A percentile compares a stretch with the other conserved stretches of the same genome.
Conservation (phyloP, 305 asterid species). For the Fraxinus floribunda region DNA sequence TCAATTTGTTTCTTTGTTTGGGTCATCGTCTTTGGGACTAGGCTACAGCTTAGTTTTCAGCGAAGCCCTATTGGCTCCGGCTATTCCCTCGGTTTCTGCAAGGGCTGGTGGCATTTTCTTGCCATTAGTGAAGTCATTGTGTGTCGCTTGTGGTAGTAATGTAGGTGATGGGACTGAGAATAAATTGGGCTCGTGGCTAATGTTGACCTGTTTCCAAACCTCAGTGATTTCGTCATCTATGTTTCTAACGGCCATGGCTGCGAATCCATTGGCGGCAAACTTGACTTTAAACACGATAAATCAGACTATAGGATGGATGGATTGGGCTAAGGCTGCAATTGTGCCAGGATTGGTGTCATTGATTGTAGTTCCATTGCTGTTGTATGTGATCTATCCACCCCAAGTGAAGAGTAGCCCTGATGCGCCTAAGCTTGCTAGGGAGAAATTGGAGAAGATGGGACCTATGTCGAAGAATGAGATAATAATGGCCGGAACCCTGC, state of each 20-base stretch:
- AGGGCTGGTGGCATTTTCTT: constrained; percentile 93
- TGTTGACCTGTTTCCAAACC: constrained; percentile 92
- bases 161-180: constrained; percentile 88
- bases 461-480: constrained; percentile 81
- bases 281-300: constrained; percentile 63
- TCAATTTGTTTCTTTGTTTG: constrained; percentile 79
- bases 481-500: constrained; percentile 76
- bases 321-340: constrained; percentile 96
- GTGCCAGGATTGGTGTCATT: constrained; percentile 90
- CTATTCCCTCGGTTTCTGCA: constrained; percentile 92
- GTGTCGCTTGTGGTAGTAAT: constrained; percentile 27
- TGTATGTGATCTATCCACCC: constrained; percentile 45
- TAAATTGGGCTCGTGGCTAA: constrained; percentile 86
- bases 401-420: constrained; percentile 27
- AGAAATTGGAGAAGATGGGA: constrained; percentile 77
- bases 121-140: constrained; percentile 44
- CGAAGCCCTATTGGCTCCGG: constrained; percentile 89
- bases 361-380: constrained; percentile 70
- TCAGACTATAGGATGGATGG: constrained; percentile 86
- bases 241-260: constrained; percentile 98
- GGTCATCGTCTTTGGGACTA: constrained; percentile 76
- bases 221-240: constrained; percentile 85
- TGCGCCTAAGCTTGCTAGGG: constrained; percentile 84
- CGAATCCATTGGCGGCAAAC: constrained; percentile 88
- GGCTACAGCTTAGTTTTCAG: constrained; percentile 94